Evolutionary conservation across 2,329 filamentous ascomycete species (phyloP).

Genomic region (Emericellopsis atlantica): DNA sequence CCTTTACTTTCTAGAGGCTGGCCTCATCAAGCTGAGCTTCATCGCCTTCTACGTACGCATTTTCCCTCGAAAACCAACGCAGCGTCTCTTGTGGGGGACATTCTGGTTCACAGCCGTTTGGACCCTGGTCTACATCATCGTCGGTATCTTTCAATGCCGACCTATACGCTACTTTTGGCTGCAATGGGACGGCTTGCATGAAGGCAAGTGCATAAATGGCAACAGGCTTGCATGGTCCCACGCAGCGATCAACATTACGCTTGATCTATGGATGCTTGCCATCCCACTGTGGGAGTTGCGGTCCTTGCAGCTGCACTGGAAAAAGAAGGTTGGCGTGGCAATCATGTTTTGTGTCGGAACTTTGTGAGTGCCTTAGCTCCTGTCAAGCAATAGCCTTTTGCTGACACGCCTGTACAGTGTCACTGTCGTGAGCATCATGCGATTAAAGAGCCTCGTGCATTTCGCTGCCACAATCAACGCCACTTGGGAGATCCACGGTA

Average conservation of each 20-base stretch:
- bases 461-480: conserved; percentile 4
- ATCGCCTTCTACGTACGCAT: conserved; percentile 38
- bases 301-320: conserved; percentile 22
- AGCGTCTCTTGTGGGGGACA: conserved; percentile 22
- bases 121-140: conserved; percentile 23
- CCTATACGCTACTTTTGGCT: conserved; percentile 36
- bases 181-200: conserved; percentile 31
- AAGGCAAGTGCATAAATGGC: conserved; percentile 29
- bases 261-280: conserved; percentile 33
- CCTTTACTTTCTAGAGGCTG: conserved; percentile 28
- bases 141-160: conserved; percentile 30
- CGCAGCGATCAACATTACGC: conserved; percentile 30
- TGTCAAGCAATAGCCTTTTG: neutral
- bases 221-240: conserved; percentile 32
- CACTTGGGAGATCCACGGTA: conserved; percentile 8
- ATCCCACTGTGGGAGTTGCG: conserved; percentile 29
- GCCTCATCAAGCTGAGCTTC: conserved; percentile 31
- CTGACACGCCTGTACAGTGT: conserved; percentile 5
- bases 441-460: conserved; percentile 7
- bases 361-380: conserved; percentile 13
- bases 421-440: conserved; percentile 10
- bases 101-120: conserved; percentile 19
- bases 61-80: conserved; percentile 24
- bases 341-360: conserved; percentile 31
- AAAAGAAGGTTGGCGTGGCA: conserved; percentile 28